Conservation (phyloP, 257 asterid species). For the Linaria vulgaris region DNA sequence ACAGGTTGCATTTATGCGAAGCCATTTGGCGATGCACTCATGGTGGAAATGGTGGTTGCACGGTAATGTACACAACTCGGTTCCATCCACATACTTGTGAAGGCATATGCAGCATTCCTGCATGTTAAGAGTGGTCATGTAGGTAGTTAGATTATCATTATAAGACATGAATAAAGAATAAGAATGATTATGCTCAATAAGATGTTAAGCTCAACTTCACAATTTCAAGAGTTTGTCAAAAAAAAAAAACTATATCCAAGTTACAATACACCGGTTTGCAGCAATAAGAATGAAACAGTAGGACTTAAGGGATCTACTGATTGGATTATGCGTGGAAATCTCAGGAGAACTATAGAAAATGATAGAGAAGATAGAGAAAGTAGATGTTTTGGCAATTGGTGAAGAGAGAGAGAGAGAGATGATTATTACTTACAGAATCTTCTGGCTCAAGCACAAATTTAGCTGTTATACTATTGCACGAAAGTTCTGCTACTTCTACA, state of each 20-base stretch:
- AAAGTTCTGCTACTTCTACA: slow-evolving; percentile 26
- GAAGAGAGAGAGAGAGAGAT: not conserved
- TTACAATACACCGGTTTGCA: no score
- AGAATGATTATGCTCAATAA: no score
- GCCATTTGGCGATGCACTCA: slow-evolving; percentile 77
- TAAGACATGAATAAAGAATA: no score
- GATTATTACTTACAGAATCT: slow-evolving; percentile 64
- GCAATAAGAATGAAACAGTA: no score
- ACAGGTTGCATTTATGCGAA: slow-evolving; percentile 82
- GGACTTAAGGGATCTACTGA: no score
- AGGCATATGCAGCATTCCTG: slow-evolving; percentile 98
- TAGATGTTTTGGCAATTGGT: no score
- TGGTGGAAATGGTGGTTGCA: slow-evolving; percentile 95
- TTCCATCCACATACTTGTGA: slow-evolving; percentile 63
- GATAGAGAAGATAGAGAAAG: no score
- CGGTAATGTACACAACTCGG: slow-evolving; percentile 73
- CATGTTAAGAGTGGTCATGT: not conserved
- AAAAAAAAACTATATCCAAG: no score
- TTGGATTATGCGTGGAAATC: no score
- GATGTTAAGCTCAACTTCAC: no score
- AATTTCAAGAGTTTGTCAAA: no score
- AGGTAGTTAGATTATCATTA: not conserved
- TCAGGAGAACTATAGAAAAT: no score
- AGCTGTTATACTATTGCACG: slow-evolving; percentile 30
- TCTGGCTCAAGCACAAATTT: slow-evolving; percentile 65